Percentiles rank a stretch among this genome's conserved stretches.
These are phyloP conservation scores for Fusarium sp. DNA, from an alignment of 2,329 filamentous ascomycete genomes.

Conservation along the genomic window DNA sequence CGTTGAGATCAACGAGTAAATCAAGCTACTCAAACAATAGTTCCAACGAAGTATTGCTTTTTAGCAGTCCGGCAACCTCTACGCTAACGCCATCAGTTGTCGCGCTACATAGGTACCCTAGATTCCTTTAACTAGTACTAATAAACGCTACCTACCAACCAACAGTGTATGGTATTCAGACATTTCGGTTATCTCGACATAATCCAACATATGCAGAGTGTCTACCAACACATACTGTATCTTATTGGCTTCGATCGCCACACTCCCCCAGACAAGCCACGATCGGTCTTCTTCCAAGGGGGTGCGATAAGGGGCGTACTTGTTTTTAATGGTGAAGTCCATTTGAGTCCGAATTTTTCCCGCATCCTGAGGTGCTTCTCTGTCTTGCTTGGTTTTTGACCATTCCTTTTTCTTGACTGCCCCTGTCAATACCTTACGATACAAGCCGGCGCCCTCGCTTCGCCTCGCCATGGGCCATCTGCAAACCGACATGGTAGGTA, in stretches of 20 bases:
- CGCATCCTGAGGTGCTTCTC: background rate
- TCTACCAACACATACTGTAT: background rate
- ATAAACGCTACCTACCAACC: no score
- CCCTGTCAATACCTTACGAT: background rate
- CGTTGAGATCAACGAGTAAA: background rate
- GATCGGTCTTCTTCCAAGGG: constrained; percentile 16
- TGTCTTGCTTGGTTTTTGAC: background rate
- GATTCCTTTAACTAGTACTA: no score
- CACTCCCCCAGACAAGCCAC: constrained; percentile 17
- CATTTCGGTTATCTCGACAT: background rate
- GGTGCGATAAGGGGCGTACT: background rate
- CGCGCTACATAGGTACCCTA: background rate
- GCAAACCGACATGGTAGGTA: background rate
- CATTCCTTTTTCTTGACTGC: background rate
- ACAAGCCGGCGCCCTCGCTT: background rate
- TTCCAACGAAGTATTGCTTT: constrained; percentile 32
- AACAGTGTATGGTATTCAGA: background rate
- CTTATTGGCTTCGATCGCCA: constrained; percentile 8
- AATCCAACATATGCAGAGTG: background rate
- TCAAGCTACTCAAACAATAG: background rate
- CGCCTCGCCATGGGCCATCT: background rate
- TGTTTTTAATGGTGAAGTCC: background rate
- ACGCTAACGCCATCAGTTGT: constrained; percentile 32
- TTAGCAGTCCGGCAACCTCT: constrained; percentile 22
- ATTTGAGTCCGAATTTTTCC: background rate